These are phyloP conservation scores for Cucurbita ficifolia DNA, from an alignment of 306 rosid genomes.

Conservation along the genomic window DNA sequence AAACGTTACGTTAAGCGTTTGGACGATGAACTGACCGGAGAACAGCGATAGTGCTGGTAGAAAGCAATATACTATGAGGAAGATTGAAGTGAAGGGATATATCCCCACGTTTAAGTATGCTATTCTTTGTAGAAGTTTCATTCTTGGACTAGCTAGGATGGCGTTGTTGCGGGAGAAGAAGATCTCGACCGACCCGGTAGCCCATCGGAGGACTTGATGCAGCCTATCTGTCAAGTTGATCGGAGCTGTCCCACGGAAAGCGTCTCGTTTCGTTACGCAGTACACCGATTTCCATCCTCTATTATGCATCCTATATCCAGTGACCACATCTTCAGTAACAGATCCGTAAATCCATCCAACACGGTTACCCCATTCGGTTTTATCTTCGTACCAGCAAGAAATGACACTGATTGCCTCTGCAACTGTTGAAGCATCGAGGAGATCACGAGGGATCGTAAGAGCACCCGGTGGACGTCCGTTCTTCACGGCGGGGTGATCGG, in stretches of 20 bases:
- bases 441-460: slow-evolving; percentile 66
- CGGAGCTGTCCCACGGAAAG: slow-evolving; percentile 94
- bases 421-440: slow-evolving; percentile 85
- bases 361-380: slow-evolving; percentile 92
- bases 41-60: slow-evolving; percentile 94
- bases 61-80: slow-evolving; percentile 90
- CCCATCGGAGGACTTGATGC: slow-evolving; percentile 95
- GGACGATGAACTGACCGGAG: slow-evolving; percentile 93
- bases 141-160: slow-evolving; percentile 61
- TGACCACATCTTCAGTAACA: slow-evolving; percentile 94
- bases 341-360: slow-evolving; percentile 99
- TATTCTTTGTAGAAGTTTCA: slow-evolving; percentile 71
- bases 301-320: slow-evolving; percentile 94
- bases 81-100: slow-evolving; percentile 88
- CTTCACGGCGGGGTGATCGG: slow-evolving; percentile 94
- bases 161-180: slow-evolving; percentile 97
- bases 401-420: slow-evolving; percentile 95
- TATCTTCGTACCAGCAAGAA: slow-evolving; percentile 97
- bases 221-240: slow-evolving; percentile 88
- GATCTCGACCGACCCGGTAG: slow-evolving; percentile 93
- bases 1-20: slow-evolving; percentile 68
- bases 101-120: slow-evolving; percentile 97
- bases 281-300: slow-evolving; percentile 95
- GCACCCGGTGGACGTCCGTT: slow-evolving; percentile 91
- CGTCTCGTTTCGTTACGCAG: slow-evolving; percentile 91